Percentiles rank a stretch among this genome's conserved stretches.
Evolutionary conservation across 768 basidiomycete genomes (phyloP).

Genomic region (Pleurotus pulmonarius): DNA sequence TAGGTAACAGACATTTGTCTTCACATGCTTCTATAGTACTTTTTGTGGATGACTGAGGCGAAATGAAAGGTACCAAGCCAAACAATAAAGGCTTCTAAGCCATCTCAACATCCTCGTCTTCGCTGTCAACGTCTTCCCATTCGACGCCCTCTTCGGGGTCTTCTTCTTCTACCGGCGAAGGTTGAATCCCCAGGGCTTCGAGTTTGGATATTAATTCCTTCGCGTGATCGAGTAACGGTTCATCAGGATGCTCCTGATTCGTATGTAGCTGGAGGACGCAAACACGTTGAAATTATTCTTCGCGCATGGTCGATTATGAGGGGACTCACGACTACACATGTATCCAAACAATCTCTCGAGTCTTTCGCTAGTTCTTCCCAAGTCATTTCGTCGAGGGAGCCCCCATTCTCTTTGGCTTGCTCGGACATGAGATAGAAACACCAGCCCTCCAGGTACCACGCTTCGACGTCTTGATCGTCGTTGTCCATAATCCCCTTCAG

Average conservation of each 20-base stretch:
- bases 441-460: slow-evolving; percentile 95
- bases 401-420: slow-evolving; percentile 54
- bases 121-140: slow-evolving; percentile 63
- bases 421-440: slow-evolving; percentile 84
- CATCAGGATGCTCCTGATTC: slow-evolving; percentile 71
- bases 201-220: slow-evolving; percentile 69
- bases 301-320: neutral
- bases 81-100: slow-evolving; percentile 21
- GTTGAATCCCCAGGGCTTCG: slow-evolving; percentile 60
- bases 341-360: slow-evolving; percentile 76
- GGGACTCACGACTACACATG: slow-evolving; percentile 69
- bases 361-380: slow-evolving; percentile 81
- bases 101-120: slow-evolving; percentile 50
- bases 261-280: slow-evolving; percentile 52
- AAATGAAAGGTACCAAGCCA: slow-evolving; percentile 1
- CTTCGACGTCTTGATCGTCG: slow-evolving; percentile 86
- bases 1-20: neutral
- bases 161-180: slow-evolving; percentile 58
- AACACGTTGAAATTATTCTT: neutral
- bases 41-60: neutral
- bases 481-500: slow-evolving; percentile 75
- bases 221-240: slow-evolving; percentile 71
- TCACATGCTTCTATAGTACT: slow-evolving; percentile 1
- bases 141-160: slow-evolving; percentile 47
- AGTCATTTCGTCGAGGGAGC: slow-evolving; percentile 42